Conservation (phyloP, 257 asterid species). For the Penstemon eatonii region DNA sequence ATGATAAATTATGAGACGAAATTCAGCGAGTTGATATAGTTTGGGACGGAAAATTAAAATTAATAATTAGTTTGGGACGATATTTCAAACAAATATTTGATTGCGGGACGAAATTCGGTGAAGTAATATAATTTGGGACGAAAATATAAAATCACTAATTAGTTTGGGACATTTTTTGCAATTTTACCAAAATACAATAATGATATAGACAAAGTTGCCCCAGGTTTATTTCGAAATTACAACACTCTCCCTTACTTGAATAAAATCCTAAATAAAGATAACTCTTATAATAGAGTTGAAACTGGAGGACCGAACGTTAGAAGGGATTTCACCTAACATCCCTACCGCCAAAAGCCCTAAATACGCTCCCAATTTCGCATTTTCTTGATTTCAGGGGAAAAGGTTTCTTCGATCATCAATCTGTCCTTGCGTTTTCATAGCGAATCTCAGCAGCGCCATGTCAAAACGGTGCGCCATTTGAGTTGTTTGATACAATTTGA, state of each 20-base stretch:
- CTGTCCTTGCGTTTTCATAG: slow-evolving; percentile 26
- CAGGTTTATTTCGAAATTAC: not conserved
- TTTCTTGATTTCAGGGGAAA: slow-evolving; percentile 2
- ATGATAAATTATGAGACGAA: too few relatives aligned
- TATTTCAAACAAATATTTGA: too few relatives aligned
- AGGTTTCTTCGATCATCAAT: slow-evolving; percentile 14
- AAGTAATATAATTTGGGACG: too few relatives aligned
- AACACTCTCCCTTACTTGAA: not conserved
- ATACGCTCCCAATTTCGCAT: slow-evolving; percentile 28
- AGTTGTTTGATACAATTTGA: not conserved
- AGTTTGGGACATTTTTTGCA: too few relatives aligned
- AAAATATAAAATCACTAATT: too few relatives aligned
- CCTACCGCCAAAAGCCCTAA: slow-evolving; percentile 35
- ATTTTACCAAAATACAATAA: not conserved
- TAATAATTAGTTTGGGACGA: too few relatives aligned
- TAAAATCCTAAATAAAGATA: too few relatives aligned
- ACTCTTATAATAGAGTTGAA: slow-evolving; percentile 3
- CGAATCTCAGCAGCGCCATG: slow-evolving; percentile 39
- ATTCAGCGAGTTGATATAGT: too few relatives aligned
- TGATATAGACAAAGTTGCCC: not conserved
- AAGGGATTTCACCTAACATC: slow-evolving; percentile 5
- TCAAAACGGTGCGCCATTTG: slow-evolving; percentile 38
- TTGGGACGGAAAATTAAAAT: too few relatives aligned
- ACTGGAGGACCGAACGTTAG: slow-evolving; percentile 26
- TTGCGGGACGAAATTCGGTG: too few relatives aligned